Percentiles rank a stretch among this genome's conserved stretches.
Evolutionary conservation across 306 rosid species (phyloP).

Genomic region (Rosa chinensis): DNA sequence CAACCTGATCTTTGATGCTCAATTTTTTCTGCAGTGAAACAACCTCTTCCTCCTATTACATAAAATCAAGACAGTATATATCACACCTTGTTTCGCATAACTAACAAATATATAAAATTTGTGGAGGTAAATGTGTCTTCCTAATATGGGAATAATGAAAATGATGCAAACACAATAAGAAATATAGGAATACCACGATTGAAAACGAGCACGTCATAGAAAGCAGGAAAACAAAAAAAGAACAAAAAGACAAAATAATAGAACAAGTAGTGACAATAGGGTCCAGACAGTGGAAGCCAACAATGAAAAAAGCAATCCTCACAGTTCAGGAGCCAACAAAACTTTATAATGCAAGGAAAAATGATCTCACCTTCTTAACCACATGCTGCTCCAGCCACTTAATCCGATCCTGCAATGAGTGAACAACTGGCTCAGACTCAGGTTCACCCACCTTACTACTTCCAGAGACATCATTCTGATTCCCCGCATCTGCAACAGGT

Average conservation of each 20-base stretch:
- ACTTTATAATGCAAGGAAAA: background rate
- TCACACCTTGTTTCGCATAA: slow-evolving; percentile 4
- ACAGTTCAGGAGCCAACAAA: background rate
- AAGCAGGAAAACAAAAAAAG: background rate
- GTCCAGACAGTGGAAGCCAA: background rate
- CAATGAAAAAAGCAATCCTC: background rate
- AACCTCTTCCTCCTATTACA: slow-evolving; percentile 58
- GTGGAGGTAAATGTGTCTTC: background rate
- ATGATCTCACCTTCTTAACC: slow-evolving; percentile 52
- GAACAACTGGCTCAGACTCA: slow-evolving; percentile 46
- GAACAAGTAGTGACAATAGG: background rate
- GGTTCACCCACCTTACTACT: slow-evolving; percentile 53
- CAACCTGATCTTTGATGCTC: slow-evolving; percentile 54
- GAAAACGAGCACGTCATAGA: background rate
- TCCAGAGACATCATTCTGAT: slow-evolving; percentile 45
- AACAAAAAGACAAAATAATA: background rate
- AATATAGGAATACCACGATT: background rate
- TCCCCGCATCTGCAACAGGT: slow-evolving; percentile 46
- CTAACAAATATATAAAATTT: background rate
- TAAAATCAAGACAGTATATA: slow-evolving; percentile 29
- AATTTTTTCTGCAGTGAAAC: slow-evolving; percentile 51
- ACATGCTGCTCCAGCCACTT: slow-evolving; percentile 61
- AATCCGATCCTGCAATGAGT: slow-evolving; percentile 51
- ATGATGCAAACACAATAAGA: background rate
- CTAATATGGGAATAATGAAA: background rate